Percentiles rank a stretch among this genome's conserved stretches.
Evolutionary conservation across 495 filamentous ascomycete species (phyloP).

Genomic region (Tuber calosporum): DNA sequence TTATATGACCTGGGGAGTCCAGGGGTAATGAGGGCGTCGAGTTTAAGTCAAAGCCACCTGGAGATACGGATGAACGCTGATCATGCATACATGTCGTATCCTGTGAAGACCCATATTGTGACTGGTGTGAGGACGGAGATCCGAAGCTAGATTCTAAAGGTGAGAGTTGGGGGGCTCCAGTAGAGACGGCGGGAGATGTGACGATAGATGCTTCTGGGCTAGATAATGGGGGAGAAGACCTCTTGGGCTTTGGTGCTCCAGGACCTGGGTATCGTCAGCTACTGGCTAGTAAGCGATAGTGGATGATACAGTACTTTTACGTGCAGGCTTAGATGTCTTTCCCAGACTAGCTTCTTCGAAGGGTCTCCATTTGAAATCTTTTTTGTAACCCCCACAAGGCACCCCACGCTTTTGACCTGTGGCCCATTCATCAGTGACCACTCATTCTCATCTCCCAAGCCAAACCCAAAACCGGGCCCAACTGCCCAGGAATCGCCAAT

Average conservation of each 20-base stretch:
- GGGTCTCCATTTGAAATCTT: slow-evolving; percentile 76
- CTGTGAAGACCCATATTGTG: slow-evolving; percentile 37
- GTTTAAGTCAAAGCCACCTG: slow-evolving; percentile 10
- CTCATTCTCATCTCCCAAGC: background rate
- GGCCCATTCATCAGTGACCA: slow-evolving; percentile 11
- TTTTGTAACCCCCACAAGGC: slow-evolving; percentile 69
- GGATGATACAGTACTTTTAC: slow-evolving; percentile 31
- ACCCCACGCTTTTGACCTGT: slow-evolving; percentile 57
- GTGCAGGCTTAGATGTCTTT: slow-evolving; percentile 43
- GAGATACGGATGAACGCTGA: slow-evolving; percentile 16
- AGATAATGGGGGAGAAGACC: slow-evolving; percentile 25
- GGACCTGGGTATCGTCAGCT: slow-evolving; percentile 23
- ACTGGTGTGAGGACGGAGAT: slow-evolving; percentile 41
- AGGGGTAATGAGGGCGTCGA: slow-evolving; percentile 14
- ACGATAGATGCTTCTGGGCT: slow-evolving; percentile 13
- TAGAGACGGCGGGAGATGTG: slow-evolving; percentile 5
- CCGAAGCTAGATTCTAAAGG: slow-evolving; percentile 13
- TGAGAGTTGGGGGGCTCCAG: slow-evolving; percentile 5
- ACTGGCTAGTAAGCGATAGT: slow-evolving; percentile 2
- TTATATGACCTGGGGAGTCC: slow-evolving; percentile 13
- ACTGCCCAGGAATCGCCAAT: background rate
- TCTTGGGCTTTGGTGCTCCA: slow-evolving; percentile 33
- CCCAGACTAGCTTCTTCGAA: slow-evolving; percentile 64
- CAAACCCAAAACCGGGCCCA: background rate
- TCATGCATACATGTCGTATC: slow-evolving; percentile 28